A percentile compares a stretch with the other conserved stretches of the same genome.
Evolutionary conservation across 306 rosid genomes (phyloP).

Genomic region (Oemleria cerasiformis): DNA sequence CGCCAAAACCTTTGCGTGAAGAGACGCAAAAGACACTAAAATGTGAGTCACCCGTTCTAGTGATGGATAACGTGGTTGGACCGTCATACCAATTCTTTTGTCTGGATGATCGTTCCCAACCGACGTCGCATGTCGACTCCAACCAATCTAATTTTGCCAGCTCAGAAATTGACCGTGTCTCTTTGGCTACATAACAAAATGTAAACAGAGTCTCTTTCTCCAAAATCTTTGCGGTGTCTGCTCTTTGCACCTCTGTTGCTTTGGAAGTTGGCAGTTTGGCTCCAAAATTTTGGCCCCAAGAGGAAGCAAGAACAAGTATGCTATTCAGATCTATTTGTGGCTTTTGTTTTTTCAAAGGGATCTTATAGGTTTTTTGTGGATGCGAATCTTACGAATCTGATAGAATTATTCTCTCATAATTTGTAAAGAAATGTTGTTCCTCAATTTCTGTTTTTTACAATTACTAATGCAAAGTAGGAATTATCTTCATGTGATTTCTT

Average conservation of each 20-base stretch:
- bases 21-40: not conserved
- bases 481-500: not conserved
- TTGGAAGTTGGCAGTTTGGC: conserved; percentile 1
- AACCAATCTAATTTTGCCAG: not conserved
- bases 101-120: not conserved
- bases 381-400: not conserved
- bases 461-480: not conserved
- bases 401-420: not conserved
- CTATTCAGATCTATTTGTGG: not conserved
- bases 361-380: not conserved
- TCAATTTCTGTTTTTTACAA: not conserved
- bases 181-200: not conserved
- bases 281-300: conserved; percentile 7
- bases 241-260: not conserved
- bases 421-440: not conserved
- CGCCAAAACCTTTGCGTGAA: not conserved
- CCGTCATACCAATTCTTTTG: no score
- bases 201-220: not conserved
- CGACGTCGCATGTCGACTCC: not conserved
- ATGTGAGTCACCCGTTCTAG: no score
- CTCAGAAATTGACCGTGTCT: conserved; percentile 11
- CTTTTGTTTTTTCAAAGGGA: not conserved
- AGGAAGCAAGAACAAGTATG: conserved; percentile 18
- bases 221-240: not conserved
- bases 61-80: not conserved